Evolutionary conservation across 75 land plant genomes (phyloP), one percentile per base, ranked within the genome.

Genomic region (Cunninghamia lanceolata): DNA sequence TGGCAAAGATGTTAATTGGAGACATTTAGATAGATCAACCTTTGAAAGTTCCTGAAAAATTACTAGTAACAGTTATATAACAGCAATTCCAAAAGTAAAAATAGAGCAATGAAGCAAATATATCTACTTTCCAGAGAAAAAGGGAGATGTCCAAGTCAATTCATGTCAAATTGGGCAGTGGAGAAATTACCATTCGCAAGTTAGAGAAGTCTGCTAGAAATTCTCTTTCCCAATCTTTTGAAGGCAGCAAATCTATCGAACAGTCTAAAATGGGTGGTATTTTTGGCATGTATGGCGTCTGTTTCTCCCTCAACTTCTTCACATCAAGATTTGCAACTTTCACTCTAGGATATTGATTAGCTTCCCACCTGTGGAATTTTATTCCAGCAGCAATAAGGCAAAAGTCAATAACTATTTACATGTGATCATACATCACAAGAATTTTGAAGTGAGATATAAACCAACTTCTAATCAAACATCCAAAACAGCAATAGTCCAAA

Each of bases 211-310:
- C 95, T 54, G 92, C 87, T 59, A 98, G 87, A 85, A 98, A 98
- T 66, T 75, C 83, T 36, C 93, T 89, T 87, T 92, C 95, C 99
- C 98, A 98, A n/a, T 90, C 85, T 88, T 96, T 93, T 34, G 89
- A 89, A 34, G 99, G 99, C 56, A 94, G 82, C 40, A 98, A 71
- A 76, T 95, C 85, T 6, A 91, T 88, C 16, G 95, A 89, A 76
- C 99, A 95, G 38, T 86, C 52, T 13, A 87, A 82, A 89, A 98
- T 92, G 2, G 94, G 92, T 50, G 96, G 95, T 68, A 98, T 98
- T 14, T 87, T 79, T 52, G 98, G 99, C 95, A 98, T 96, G 87
- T 98, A 98, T 50, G 88, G 85, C 38, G 93, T 98, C 86, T 98
- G 99, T 66, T 93, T 93, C 34, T 91, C 87, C 0, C 14, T 66